Conservation (phyloP, 2,329 filamentous ascomycete species). For the Colletotrichum somersetense region DNA sequence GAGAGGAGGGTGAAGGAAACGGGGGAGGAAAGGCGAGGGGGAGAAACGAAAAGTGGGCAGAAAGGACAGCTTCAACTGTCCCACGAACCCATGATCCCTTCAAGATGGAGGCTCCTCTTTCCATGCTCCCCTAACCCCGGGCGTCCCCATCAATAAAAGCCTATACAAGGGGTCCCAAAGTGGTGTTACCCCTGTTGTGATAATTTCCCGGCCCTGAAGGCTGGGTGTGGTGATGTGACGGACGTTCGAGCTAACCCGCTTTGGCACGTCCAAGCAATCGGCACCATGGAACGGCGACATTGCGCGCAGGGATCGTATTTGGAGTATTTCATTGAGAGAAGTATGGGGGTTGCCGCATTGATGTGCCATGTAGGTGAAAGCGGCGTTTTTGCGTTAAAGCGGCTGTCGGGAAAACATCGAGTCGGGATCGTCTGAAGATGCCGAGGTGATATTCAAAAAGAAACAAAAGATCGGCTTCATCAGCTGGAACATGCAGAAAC, state of each 20-base stretch:
- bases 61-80: slow-evolving; percentile 16
- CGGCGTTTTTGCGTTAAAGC: not conserved
- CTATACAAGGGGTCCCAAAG: slow-evolving; percentile 27
- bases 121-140: not conserved
- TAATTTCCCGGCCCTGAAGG: slow-evolving; percentile 38
- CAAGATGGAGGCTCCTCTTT: not conserved
- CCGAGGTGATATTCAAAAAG: not conserved
- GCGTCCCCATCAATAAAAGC: slow-evolving; percentile 33
- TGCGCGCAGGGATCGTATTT: slow-evolving; percentile 23
- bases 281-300: slow-evolving; percentile 31
- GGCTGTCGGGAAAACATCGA: not conserved
- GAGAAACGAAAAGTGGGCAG: slow-evolving; percentile 37
- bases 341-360: not conserved
- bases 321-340: not conserved
- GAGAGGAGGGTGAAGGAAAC: not conserved
- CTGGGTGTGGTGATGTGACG: slow-evolving; percentile 28
- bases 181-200: slow-evolving; percentile 40
- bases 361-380: no score
- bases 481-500: not conserved
- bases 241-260: slow-evolving; percentile 35
- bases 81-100: slow-evolving; percentile 33
- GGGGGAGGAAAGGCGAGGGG: not conserved
- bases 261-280: slow-evolving; percentile 40
- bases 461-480: not conserved
- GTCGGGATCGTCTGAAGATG: not conserved